Percentiles rank a stretch among this genome's conserved stretches.
Conservation (phyloP, 2,329 filamentous ascomycete genomes). For the Daldinia sp. region DNA sequence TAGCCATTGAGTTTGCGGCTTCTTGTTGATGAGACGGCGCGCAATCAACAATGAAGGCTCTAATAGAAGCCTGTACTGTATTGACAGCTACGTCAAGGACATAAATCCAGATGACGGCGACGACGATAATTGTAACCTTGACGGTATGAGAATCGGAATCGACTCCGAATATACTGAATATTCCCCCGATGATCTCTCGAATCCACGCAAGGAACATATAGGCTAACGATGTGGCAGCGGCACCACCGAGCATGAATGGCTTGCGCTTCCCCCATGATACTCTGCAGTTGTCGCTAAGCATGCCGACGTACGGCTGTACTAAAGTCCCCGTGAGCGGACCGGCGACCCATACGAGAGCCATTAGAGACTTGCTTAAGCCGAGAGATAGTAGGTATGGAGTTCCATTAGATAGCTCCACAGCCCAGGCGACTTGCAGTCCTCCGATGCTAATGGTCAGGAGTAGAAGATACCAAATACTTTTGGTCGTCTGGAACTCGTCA, state of each 20-base stretch:
- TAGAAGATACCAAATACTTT: conserved; percentile 85
- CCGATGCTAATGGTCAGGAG: conserved; percentile 87
- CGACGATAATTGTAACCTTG: conserved; percentile 72
- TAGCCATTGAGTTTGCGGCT: conserved; percentile 92
- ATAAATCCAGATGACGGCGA: conserved; percentile 88
- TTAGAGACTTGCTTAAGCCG: conserved; percentile 81
- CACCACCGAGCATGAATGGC: conserved; percentile 80
- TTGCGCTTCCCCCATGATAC: conserved; percentile 79
- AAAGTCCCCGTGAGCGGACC: conserved; percentile 80
- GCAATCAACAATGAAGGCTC: conserved; percentile 93
- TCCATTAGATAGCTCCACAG: conserved; percentile 91
- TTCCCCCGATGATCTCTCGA: conserved; percentile 72
- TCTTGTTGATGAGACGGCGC: conserved; percentile 94
- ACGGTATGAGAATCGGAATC: conserved; percentile 70
- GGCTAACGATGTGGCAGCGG: conserved; percentile 70
- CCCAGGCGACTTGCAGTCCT: conserved; percentile 93
- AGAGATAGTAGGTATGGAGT: conserved; percentile 84
- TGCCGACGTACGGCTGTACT: conserved; percentile 84
- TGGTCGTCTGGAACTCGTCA: conserved; percentile 68
- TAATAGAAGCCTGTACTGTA: conserved; percentile 88
- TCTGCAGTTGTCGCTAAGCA: conserved; percentile 81
- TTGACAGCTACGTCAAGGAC: conserved; percentile 95
- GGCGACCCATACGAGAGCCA: conserved; percentile 86
- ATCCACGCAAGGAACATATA: conserved; percentile 78
- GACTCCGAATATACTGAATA: conserved; percentile 75